These are phyloP conservation scores for Teratosphaeria zuluensis DNA, from an alignment of 2,329 filamentous ascomycete genomes.

Conservation along the genomic window DNA sequence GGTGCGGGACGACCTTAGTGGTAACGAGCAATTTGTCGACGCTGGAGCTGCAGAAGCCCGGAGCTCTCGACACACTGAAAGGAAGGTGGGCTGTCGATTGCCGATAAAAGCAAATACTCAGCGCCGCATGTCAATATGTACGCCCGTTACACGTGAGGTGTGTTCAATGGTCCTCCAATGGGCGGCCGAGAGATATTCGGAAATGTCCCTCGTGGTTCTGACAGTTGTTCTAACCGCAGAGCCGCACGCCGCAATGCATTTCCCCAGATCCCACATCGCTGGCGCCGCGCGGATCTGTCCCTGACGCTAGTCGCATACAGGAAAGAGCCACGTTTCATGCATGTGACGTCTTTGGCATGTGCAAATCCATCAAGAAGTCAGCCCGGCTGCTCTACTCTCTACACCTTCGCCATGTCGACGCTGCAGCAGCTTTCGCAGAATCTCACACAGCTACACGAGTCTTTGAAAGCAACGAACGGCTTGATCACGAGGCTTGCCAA, in stretches of 20 bases:
- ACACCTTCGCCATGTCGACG: slow-evolving; percentile 4
- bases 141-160: background rate
- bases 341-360: background rate
- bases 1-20: background rate
- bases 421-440: slow-evolving; percentile 14
- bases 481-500: slow-evolving; percentile 49
- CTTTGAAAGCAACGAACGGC: slow-evolving; percentile 43
- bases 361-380: background rate
- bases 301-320: background rate
- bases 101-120: background rate
- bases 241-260: background rate
- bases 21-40: background rate
- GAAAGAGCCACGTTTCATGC: background rate
- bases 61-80: background rate
- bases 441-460: slow-evolving; percentile 36
- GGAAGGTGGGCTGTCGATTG: no score
- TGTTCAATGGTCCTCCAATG: background rate
- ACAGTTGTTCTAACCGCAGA: background rate
- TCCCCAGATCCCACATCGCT: background rate
- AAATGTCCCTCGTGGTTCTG: background rate
- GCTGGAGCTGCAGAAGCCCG: background rate
- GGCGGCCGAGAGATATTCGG: background rate
- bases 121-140: background rate
- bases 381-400: background rate
- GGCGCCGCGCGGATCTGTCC: background rate